Base-by-base conservation (phyloP, 345 rosid genomes). In the Melaleuca quinquenervia region DNA sequence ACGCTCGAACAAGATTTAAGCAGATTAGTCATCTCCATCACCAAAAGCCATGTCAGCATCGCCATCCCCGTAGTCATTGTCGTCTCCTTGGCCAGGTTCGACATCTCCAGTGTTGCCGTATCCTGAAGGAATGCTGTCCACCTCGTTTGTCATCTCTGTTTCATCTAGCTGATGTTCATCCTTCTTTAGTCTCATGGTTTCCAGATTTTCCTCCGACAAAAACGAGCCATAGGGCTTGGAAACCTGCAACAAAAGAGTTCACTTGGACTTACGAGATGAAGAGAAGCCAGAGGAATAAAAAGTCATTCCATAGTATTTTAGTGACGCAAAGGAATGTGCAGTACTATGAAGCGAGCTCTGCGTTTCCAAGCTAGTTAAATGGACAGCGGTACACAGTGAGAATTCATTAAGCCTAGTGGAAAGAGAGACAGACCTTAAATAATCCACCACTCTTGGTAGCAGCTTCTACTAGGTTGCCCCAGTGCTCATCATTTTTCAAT, bases 391-490 rank as follows among this genome's bases (percentile, higher is more conserved):
- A 5, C 32, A 75, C 44, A 70, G 11, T 50, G 22, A 83, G 50
- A 44, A 41, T 32, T 44, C 5, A 26, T 7, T 16, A 22, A 56
- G 55, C 49, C 83, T 27, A n/a, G 78, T 26, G 55, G 74, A 27
- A 45, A 44, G 41, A 32, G 41, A 8, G 32, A 51, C 82, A 64
- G 82, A 95, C 98, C 95, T 95, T 94, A 87, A 94, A 94, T 29
- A 96, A 84, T 54, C 92, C 87, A 52, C 89, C 89, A 85, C 94
- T 90, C 88, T 85, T 88, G 88, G 93, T 94, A 8, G 99, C 98
- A 92, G 95, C 95, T 89, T 92, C 94, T 8, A 96, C 85, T 14
- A 97, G 92, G 89, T 91, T 94, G 76, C 88, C 93, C 99, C 99
- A 96, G 70, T 95, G 98, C 84, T 96, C 90, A 85, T 97, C 98